phyloP scores from a whole-genome alignment of 1,139 yeast species.

The Scheffersomyces lignicola region DNA sequence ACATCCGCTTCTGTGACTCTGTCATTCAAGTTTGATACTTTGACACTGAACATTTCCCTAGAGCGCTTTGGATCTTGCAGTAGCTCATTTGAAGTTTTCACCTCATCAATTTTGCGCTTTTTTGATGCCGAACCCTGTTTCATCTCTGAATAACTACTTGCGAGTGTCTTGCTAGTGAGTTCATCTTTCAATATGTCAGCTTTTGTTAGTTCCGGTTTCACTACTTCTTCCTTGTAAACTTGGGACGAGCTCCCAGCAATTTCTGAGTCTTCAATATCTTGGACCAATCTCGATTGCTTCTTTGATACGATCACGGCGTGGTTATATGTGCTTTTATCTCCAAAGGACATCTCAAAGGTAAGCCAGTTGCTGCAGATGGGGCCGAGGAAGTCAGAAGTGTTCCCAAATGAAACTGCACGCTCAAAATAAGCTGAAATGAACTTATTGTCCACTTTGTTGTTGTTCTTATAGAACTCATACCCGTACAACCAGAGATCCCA shows the following conservation, averaged over 20 bases:
- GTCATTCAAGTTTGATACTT: conserved; percentile 41
- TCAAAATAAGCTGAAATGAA: conserved; percentile 26
- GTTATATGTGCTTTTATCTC: conserved; percentile 24
- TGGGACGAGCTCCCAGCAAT: too few relatives aligned
- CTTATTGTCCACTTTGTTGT: conserved; percentile 19
- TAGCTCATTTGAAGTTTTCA: too few relatives aligned
- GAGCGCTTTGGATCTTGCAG: conserved; percentile 54
- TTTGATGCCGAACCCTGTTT: too few relatives aligned
- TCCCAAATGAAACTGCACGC: conserved; percentile 29
- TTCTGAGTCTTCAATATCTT: too few relatives aligned
- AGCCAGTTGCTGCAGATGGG: conserved; percentile 48
- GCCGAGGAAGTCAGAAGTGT: conserved; percentile 51
- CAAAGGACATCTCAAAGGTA: conserved; percentile 37
- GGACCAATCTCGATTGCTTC: conserved; percentile 17
- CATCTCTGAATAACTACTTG: too few relatives aligned
- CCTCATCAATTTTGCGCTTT: too few relatives aligned
- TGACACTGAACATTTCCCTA: conserved; percentile 56
- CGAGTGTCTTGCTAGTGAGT: too few relatives aligned
- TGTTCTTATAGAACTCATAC: conserved; percentile 33
- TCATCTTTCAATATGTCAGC: too few relatives aligned
- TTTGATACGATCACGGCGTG: conserved; percentile 21
- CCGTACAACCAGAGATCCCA: conserved; percentile 52
- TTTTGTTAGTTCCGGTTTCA: too few relatives aligned
- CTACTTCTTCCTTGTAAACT: too few relatives aligned
- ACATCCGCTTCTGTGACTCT: conserved; percentile 33